Conservation (phyloP, 1,284 basidiomycete genomes). For the Rhodofomes roseus region DNA sequence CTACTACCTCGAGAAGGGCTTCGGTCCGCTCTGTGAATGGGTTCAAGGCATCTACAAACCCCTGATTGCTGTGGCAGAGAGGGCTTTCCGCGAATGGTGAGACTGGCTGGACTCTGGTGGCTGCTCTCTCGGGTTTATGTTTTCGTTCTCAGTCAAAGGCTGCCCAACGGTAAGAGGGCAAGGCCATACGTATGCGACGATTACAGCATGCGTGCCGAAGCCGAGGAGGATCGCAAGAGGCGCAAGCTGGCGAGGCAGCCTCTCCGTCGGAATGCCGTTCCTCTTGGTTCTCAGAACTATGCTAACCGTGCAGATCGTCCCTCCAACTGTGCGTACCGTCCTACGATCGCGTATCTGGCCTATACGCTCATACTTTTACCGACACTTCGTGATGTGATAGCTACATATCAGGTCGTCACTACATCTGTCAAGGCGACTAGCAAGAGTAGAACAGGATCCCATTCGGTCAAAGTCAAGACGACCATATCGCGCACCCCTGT, state of each 20-base stretch:
- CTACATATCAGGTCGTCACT: neutral
- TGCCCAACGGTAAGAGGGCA: neutral
- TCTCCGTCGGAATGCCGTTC: neutral
- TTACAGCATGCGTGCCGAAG: neutral
- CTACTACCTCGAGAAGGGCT: conserved; percentile 27
- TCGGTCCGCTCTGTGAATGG: conserved; percentile 26
- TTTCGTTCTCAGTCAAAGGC: neutral
- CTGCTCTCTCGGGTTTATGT: neutral
- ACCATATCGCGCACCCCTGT: neutral
- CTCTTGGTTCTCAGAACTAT: neutral
- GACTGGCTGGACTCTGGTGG: neutral
- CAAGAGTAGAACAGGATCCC: neutral
- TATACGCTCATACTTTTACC: neutral
- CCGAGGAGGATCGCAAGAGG: neutral
- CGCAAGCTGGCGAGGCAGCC: neutral
- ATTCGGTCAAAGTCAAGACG: neutral
- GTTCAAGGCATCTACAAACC: conserved; percentile 22
- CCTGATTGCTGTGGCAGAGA: conserved; percentile 17
- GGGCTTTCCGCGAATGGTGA: conserved; percentile 16
- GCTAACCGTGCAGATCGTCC: neutral
- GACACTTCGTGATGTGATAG: neutral
- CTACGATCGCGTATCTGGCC: too few relatives aligned
- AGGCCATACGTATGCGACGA: neutral
- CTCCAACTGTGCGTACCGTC: neutral
- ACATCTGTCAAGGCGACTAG: neutral